Base-by-base conservation (phyloP, 192 early-diverging fungal species). In the Podila epicladia region DNA sequence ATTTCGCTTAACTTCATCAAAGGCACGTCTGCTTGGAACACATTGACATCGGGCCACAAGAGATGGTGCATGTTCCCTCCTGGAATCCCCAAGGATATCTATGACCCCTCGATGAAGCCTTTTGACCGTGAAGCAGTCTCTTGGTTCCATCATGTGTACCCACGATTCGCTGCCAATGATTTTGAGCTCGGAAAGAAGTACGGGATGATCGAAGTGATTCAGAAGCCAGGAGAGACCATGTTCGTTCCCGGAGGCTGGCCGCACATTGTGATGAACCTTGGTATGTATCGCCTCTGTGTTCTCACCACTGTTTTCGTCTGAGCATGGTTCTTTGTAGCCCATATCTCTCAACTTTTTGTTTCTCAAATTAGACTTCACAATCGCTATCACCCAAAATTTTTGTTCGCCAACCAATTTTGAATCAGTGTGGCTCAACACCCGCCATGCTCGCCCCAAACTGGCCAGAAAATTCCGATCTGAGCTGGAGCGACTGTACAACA, bases 11-110 rank as follows among this genome's bases (percentile, higher is more conserved):
- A 20, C n/a, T 7, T 24, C 9, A 19, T 2, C 15, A 24, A 60
- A 76, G 94, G 94, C 17, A 95, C 94, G 7, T 89, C 87, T 35
- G 94, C 94, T 4, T 95, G 94, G 94, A 95, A 94, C 71, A 86
- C 93, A 9, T 64, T 95, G 4, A 64, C 94, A 9, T 62, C 73
- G 19, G 93, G 93, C 5, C 89, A 91, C 65, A 95, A 95, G 74
- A 82, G 93, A 32, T 95, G 94, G 94, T 88, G 86, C 35, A 73
- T 95, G 9, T 95, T 93, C 67, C 94, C 94, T 9, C 94, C 94
- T n/a, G 72, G 65, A 33, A 87, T 87, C 11, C 87, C 90, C 2
- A 89, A 87, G 49, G 28, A 78, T 6, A 32, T 93, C 11, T 83
- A 91, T 58, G 89, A 92, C 49, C 88, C 91, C 31, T 84, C 85